These are phyloP conservation scores for Apiospora malaysiana DNA, from an alignment of 2,329 filamentous ascomycete species.

Conservation along the genomic window DNA sequence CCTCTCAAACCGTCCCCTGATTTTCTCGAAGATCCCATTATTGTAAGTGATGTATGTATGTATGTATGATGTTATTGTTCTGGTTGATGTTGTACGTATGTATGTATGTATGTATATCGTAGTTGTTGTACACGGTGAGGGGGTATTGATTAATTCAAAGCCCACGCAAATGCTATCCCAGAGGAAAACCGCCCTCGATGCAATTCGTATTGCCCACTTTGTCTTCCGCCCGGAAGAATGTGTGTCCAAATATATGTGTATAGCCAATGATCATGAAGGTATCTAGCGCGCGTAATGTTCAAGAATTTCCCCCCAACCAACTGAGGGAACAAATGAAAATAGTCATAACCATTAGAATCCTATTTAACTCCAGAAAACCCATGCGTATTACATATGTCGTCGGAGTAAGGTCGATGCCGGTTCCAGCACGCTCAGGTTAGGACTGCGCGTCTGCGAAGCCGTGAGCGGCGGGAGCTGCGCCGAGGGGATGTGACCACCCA, in stretches of 20 bases:
- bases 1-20: neutral
- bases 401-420: constrained; percentile 21
- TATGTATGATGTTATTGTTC: neutral
- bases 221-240: neutral
- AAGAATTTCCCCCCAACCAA: neutral
- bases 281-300: neutral
- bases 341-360: constrained; percentile 7
- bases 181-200: neutral
- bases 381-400: constrained; percentile 14
- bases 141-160: neutral
- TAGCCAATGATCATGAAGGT: neutral
- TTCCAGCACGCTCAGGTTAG: constrained; percentile 23
- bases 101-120: neutral
- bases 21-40: neutral
- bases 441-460: constrained; percentile 17
- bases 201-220: neutral
- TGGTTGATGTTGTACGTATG: neutral
- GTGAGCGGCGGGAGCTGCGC: constrained; percentile 25
- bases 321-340: neutral
- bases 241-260: neutral
- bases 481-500: constrained; percentile 3
- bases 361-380: constrained; percentile 2
- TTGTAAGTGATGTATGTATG: neutral
- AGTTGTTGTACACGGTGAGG: neutral
- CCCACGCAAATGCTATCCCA: neutral